Evolutionary conservation across 345 rosid genomes (phyloP), one percentile per base, ranked within the genome.

Genomic region (Rhodamnia rubescens): DNA sequence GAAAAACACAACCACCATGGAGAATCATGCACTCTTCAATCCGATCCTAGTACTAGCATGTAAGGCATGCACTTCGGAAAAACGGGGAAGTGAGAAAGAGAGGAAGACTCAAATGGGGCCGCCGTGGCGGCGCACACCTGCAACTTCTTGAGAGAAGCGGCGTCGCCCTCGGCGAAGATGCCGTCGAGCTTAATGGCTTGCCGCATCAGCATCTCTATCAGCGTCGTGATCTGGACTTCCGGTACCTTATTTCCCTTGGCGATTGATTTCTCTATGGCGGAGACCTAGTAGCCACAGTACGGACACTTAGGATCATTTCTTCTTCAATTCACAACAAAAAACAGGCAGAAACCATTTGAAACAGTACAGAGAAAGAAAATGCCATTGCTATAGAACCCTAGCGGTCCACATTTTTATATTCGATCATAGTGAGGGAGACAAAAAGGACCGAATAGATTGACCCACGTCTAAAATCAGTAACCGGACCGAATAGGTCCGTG

Each of bases 151-250:
- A 29, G 87, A 21, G 92, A 58, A 87, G 86, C 84, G 36, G 90
- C 91, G 4, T 92, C 89, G 57, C 92, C 94, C 84, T 92, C 91
- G 0, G 92, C 90, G 9, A 88, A 53, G 52, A 92, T 87, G 86
- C 50, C 54, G 29, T 94, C 93, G 4, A 94, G 88, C 92, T 90
- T 92, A 74, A 92, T 52, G 12, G 94, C 95, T 85, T 91, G 95
- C 86, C 92, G 87, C 93, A 94, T 92, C 5, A 90, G 91, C 92
- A 94, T 91, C 91, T 92, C 96, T 2, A 83, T 87, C 81, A 92
- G 84, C n/a, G 94, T 92, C 40, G 95, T 90, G 83, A 92, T 91
- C 27, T 92, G 94, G 74, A 92, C 88, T 78, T 94, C 95, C 10
- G 92, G 86, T 58, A 89, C 94, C 81, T 92, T 91, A 0, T 55